Evolutionary conservation across 306 rosid genomes (phyloP).

Genomic region (Trichosanthes truncata): DNA sequence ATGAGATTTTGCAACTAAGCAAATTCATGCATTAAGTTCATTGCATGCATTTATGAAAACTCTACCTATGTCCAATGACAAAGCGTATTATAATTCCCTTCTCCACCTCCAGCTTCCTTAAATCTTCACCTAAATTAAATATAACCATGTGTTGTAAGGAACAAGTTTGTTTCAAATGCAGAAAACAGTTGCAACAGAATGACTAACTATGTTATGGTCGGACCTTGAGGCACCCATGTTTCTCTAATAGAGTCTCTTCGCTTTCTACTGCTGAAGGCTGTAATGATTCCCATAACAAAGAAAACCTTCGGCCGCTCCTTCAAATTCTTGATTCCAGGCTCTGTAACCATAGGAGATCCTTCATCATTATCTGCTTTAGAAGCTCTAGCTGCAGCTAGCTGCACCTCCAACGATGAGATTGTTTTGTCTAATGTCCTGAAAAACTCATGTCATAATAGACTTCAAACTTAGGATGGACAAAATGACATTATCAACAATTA

Average conservation of each 20-base stretch:
- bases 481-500: background rate
- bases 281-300: slow-evolving; percentile 59
- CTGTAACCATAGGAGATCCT: slow-evolving; percentile 31
- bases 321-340: slow-evolving; percentile 14
- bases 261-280: slow-evolving; percentile 52
- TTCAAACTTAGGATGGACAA: background rate
- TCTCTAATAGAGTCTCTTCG: slow-evolving; percentile 55
- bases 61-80: slow-evolving; percentile 51
- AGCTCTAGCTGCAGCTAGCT: slow-evolving; percentile 53
- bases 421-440: slow-evolving; percentile 48
- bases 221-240: slow-evolving; percentile 59
- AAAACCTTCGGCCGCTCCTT: slow-evolving; percentile 42
- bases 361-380: slow-evolving; percentile 20
- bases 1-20: background rate
- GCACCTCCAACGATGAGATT: slow-evolving; percentile 46
- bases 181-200: background rate
- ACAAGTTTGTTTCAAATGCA: slow-evolving; percentile 1
- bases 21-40: background rate
- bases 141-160: background rate
- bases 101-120: slow-evolving; percentile 38
- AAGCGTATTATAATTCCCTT: slow-evolving; percentile 53
- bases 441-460: background rate
- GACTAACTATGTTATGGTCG: background rate
- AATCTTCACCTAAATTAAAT: slow-evolving; percentile 24
- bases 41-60: background rate